Percentiles rank a stretch among this genome's conserved stretches.
Conservation (phyloP, 2,329 filamentous ascomycete genomes). For the Chaetomium sp. region DNA sequence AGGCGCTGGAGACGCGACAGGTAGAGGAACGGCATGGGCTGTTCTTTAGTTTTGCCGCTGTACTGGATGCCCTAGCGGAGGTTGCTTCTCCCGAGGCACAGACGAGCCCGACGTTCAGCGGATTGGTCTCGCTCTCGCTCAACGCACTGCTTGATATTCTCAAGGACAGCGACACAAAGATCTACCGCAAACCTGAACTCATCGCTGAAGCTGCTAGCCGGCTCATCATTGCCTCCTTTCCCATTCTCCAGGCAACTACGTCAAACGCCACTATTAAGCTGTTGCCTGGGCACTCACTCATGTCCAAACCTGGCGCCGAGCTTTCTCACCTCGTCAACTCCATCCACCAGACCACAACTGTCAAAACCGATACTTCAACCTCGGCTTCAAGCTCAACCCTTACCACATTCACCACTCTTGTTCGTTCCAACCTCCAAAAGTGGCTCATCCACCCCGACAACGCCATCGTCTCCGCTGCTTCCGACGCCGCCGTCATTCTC, state of each 20-base stretch:
- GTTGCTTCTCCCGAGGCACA: background rate
- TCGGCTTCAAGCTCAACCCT: background rate
- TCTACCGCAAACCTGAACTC: slow-evolving; percentile 56
- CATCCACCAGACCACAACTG: background rate
- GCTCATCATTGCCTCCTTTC: slow-evolving; percentile 49
- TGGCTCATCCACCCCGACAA: slow-evolving; percentile 47
- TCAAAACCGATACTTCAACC: background rate
- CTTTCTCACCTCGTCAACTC: slow-evolving; percentile 15
- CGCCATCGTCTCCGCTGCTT: slow-evolving; percentile 43
- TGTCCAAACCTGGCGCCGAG: slow-evolving; percentile 11
- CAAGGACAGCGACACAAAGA: slow-evolving; percentile 34
- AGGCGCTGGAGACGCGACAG: slow-evolving; percentile 47
- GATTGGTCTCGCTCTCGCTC: slow-evolving; percentile 22
- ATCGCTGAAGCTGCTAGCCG: slow-evolving; percentile 55
- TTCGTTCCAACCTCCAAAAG: slow-evolving; percentile 32
- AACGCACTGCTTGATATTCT: slow-evolving; percentile 34
- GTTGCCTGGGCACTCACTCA: slow-evolving; percentile 24
- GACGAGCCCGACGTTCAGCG: slow-evolving; percentile 1
- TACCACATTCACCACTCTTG: slow-evolving; percentile 11
- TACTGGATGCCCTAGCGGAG: slow-evolving; percentile 45
- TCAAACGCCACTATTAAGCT: slow-evolving; percentile 21
- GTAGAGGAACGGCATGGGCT: slow-evolving; percentile 66
- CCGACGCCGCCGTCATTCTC: slow-evolving; percentile 45
- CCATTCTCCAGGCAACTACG: slow-evolving; percentile 38
- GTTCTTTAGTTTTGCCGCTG: slow-evolving; percentile 53